Base-by-base conservation (phyloP, 192 early-diverging fungal species). In the Entrophospora sp. region DNA sequence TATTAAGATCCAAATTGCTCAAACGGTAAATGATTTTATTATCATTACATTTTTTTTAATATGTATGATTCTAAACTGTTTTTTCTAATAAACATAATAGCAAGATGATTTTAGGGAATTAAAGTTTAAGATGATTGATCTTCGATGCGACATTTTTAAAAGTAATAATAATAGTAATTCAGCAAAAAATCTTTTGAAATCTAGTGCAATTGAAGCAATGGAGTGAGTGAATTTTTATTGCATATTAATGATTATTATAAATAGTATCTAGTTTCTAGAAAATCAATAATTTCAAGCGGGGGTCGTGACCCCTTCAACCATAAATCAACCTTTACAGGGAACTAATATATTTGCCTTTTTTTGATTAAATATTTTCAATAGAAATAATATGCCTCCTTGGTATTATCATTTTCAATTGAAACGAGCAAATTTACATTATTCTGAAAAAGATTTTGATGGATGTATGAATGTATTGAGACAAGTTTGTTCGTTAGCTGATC, bases 181-280 rank as follows among this genome's bases (percentile, higher is more conserved):
- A 30, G 63, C 63, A 10, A 46, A 32, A 30, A 51, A 45, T 45
- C 24, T 64, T 16, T 34, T 45, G 24, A 51, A 64, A 64, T 12
- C 2, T 22, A 38, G 30, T 6, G 28, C 38, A 4, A 20, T 24
- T 7, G 63, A 64, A 38, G 63, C 63, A 46, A 3, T 64, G 31
- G 63, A 46, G 63, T 64, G 38, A n/a, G 63, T 64, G 30, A 14
- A 16, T 35, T 61, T 4, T 61, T 10, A n/a, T n/a, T n/a, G n/a
- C n/a, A n/a, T n/a, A n/a, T n/a, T n/a, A n/a, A n/a, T n/a, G n/a
- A n/a, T n/a, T n/a, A n/a, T n/a, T n/a, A n/a, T n/a, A n/a, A n/a
- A n/a, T n/a, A n/a, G n/a, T n/a, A n/a, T n/a, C n/a, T n/a, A n/a
- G n/a, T n/a, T n/a, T n/a, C n/a, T n/a, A n/a, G n/a, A n/a, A n/a